Evolutionary conservation across 2,329 filamentous ascomycete species (phyloP), one percentile per base, ranked within the genome.

Genomic region (Sclerotiophoma versabilis): DNA sequence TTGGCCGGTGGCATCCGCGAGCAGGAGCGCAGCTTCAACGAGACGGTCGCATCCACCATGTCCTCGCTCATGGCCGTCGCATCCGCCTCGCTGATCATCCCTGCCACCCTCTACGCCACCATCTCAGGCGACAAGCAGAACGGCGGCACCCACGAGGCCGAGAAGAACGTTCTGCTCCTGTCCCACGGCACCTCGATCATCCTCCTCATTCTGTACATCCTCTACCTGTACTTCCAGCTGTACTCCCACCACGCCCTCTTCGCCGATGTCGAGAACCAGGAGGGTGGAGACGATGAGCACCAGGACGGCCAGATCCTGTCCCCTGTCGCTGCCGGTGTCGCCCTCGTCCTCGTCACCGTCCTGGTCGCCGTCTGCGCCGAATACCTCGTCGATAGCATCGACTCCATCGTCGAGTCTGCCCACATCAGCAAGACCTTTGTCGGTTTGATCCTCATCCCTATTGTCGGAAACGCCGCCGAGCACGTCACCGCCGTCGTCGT

Each of bases 41-140:
- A 83, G 9, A 91, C 88, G 5, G 90, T 90, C 44, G 91, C 91
- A 30, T 90, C 90, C 62, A 93, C 91, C 33, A 92, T 86, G 83
- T 84, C 83, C 0, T 86, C 81, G 5, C 75, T 84, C 45, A 83
- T 84, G 81, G 81, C 81, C 20, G 82, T 84, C 57, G 79, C 82
- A 22, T 79, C 78, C 26, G 81, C 81, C 9, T 83, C 78, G 20
- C 73, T 83, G 26, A 82, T 83, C 72, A 82, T 83, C 54, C 80
- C 80, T 8, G 80, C 80, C 3, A 82, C 80, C 15, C 78, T 83
- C 30, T 82, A 81, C 64, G 78, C 80, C 11, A 76, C 77, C 11
- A 74, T 82, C 36, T 77, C 62, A 42, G 68, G 69, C 33, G 77
- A 76, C 60, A 69, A 72, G 45, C 63, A 67, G 19, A 63, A 62